A percentile compares a stretch with the other conserved stretches of the same genome.
Conservation (phyloP, 129 eudicot genomes). For the Chrysanthemum lavandulifolium region DNA sequence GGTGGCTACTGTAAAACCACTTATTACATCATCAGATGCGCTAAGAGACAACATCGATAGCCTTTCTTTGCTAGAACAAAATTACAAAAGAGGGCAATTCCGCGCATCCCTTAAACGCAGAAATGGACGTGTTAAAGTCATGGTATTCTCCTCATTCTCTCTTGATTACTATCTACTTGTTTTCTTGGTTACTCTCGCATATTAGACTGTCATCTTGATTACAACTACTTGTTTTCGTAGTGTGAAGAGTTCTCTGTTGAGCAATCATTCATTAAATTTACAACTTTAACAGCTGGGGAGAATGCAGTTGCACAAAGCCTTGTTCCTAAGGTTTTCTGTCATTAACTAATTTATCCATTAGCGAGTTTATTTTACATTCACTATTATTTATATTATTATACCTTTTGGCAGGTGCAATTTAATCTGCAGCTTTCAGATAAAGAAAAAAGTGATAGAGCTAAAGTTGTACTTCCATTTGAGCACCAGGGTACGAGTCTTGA, state of each 20-base stretch:
- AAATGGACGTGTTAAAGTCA: constrained; percentile 84
- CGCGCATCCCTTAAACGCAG: constrained; percentile 74
- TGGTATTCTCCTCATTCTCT: constrained; percentile 43
- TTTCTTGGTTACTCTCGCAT: neutral
- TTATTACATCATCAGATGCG: constrained; percentile 28
- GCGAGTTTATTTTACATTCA: neutral
- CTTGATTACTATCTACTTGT: neutral
- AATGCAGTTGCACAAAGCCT: constrained; percentile 57
- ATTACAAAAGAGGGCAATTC: constrained; percentile 55
- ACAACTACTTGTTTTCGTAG: constrained; percentile 34
- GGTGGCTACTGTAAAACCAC: constrained; percentile 69
- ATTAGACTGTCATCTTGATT: neutral
- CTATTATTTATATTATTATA: constrained; percentile 8
- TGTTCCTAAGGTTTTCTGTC: constrained; percentile 79
- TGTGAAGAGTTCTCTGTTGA: constrained; percentile 66
- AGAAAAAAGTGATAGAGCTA: constrained; percentile 78
- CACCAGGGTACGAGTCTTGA: constrained; percentile 67
- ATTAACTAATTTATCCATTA: neutral
- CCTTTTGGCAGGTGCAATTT: constrained; percentile 81
- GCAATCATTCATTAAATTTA: constrained; percentile 56
- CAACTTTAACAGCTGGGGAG: constrained; percentile 46
- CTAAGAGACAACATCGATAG: constrained; percentile 42
- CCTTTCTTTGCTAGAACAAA: constrained; percentile 62
- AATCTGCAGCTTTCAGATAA: constrained; percentile 85
- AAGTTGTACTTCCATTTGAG: constrained; percentile 97